These are phyloP conservation scores for Coniochaeta prunicola DNA, from an alignment of 2,329 filamentous ascomycete species.

Conservation along the genomic window DNA sequence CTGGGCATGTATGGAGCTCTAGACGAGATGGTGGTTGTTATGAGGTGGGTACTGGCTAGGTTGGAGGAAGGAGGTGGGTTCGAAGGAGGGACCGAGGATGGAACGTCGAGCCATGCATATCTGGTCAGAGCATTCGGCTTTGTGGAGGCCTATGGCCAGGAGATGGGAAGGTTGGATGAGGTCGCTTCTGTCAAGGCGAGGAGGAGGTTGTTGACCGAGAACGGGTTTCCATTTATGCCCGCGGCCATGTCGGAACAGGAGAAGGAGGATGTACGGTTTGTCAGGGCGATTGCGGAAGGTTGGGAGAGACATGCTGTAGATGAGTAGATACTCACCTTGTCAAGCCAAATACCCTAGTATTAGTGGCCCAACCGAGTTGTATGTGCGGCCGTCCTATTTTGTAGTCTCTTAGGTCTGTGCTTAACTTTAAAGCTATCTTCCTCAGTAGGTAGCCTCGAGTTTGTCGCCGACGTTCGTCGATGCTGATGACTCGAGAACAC, in stretches of 20 bases:
- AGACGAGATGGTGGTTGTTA: slow-evolving; percentile 46
- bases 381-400: too few species aligned
- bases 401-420: too few species aligned
- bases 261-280: slow-evolving; percentile 16
- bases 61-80: slow-evolving; percentile 26
- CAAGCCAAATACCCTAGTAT: too few species aligned
- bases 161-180: slow-evolving; percentile 25
- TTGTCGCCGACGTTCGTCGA: too few species aligned
- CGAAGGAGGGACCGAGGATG: slow-evolving; percentile 20
- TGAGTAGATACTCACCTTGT: not conserved
- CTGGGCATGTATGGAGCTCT: slow-evolving; percentile 55
- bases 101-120: slow-evolving; percentile 14
- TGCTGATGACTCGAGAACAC: too few species aligned
- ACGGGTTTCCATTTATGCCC: not conserved
- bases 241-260: not conserved
- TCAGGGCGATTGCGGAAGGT: slow-evolving; percentile 39
- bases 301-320: slow-evolving; percentile 11
- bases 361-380: too few species aligned
- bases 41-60: slow-evolving; percentile 51
- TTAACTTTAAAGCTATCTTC: too few species aligned
- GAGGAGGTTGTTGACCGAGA: slow-evolving; percentile 12
- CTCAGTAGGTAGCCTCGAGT: too few species aligned
- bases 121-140: slow-evolving; percentile 19
- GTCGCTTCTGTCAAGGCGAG: slow-evolving; percentile 21
- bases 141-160: slow-evolving; percentile 41